phyloP scores from a whole-genome alignment of 1,284 basidiomycete genomes.

The Xerocomus minutiporus region DNA sequence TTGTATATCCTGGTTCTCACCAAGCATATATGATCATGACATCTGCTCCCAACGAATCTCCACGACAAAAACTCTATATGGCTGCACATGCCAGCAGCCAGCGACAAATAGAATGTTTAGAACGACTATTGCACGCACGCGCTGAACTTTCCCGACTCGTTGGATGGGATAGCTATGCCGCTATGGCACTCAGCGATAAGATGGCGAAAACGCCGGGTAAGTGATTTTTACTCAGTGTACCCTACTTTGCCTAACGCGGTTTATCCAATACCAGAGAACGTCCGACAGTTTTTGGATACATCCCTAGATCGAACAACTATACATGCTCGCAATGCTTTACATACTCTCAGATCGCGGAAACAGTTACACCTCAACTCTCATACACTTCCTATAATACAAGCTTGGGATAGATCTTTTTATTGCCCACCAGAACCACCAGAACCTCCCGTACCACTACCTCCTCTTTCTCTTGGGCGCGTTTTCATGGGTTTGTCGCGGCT shows the following conservation, averaged over 20 bases:
- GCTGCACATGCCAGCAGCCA: slow-evolving; percentile 68
- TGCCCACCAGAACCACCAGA: slow-evolving; percentile 72
- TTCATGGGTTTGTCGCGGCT: slow-evolving; percentile 84
- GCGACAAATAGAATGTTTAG: slow-evolving; percentile 69
- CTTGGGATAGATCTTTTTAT: slow-evolving; percentile 94
- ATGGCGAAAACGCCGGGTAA: slow-evolving; percentile 88
- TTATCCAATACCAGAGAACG: slow-evolving; percentile 58
- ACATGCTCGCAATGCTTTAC: slow-evolving; percentile 68
- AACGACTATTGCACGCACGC: slow-evolving; percentile 70
- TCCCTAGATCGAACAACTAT: slow-evolving; percentile 74
- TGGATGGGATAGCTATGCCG: slow-evolving; percentile 77
- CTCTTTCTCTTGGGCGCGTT: slow-evolving; percentile 77
- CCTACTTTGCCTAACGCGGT: slow-evolving; percentile 8
- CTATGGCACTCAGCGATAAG: slow-evolving; percentile 85
- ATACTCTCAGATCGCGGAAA: slow-evolving; percentile 69
- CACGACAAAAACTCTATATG: slow-evolving; percentile 75
- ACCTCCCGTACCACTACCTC: slow-evolving; percentile 64
- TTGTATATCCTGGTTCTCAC: slow-evolving; percentile 77
- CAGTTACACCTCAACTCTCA: slow-evolving; percentile 57
- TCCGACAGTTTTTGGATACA: slow-evolving; percentile 76
- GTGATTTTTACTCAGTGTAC: slow-evolving; percentile 19
- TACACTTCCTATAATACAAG: slow-evolving; percentile 65
- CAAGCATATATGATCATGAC: slow-evolving; percentile 92
- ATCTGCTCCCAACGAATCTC: slow-evolving; percentile 78
- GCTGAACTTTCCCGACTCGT: slow-evolving; percentile 78